Evolutionary conservation across 257 asterid species (phyloP).

Genomic region (Nicotiana knightiana): DNA sequence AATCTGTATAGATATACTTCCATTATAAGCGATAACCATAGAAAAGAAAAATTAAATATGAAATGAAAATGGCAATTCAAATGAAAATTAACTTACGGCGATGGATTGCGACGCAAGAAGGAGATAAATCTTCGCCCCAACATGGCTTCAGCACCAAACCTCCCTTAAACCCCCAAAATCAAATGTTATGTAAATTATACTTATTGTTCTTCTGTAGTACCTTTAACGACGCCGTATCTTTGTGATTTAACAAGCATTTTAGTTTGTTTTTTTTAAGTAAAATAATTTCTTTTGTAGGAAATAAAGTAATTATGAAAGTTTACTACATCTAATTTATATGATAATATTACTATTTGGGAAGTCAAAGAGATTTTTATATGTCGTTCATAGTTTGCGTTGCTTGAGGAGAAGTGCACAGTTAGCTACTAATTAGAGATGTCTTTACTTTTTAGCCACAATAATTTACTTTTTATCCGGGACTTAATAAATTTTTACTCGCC

Average conservation of each 20-base stretch:
- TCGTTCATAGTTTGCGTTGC: too few species aligned
- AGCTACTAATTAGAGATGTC: too few species aligned
- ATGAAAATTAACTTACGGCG: neutral
- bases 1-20: too few species aligned
- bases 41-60: neutral
- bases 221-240: neutral
- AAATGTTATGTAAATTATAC: neutral
- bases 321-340: too few species aligned
- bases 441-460: too few species aligned
- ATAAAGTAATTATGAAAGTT: neutral
- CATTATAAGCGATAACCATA: neutral
- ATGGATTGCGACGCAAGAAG: conserved; percentile 21
- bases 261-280: too few species aligned
- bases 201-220: neutral
- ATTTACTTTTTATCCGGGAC: too few species aligned
- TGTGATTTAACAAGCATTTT: neutral
- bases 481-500: too few species aligned
- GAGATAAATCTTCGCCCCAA: conserved; percentile 32
- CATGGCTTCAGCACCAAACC: conserved; percentile 13
- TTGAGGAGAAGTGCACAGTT: too few species aligned
- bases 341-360: too few species aligned
- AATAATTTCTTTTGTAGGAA: neutral
- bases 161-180: conserved; percentile 5
- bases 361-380: too few species aligned
- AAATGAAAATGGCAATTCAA: neutral